Conservation (phyloP, 176 grass and related monocot species). For the Coix lacrymajobi region DNA sequence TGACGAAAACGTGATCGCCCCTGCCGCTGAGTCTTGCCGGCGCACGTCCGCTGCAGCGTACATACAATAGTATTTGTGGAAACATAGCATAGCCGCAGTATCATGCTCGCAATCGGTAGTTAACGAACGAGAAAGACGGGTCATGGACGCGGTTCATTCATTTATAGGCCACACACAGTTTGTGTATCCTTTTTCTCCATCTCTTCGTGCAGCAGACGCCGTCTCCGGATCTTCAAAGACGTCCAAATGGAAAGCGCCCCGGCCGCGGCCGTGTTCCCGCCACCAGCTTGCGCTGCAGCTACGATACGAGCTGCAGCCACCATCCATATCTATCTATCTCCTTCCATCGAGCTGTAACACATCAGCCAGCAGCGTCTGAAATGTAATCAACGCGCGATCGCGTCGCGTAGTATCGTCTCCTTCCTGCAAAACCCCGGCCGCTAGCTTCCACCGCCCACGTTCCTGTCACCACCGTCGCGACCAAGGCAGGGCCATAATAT, state of each 20-base stretch:
- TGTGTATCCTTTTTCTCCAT: not conserved
- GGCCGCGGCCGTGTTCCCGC: not conserved
- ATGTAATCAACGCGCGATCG: not conserved
- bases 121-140: not conserved
- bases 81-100: not conserved
- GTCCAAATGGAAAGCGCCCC: conserved; percentile 28
- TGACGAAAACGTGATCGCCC: not conserved
- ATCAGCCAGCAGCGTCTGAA: not conserved
- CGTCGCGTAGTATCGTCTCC: not conserved
- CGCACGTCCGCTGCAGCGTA: conserved; percentile 9
- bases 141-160: not conserved
- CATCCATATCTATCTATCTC: not conserved
- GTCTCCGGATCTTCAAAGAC: not conserved
- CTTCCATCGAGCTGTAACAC: not conserved
- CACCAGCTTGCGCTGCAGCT: not conserved
- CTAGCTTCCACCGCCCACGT: conserved; percentile 1
- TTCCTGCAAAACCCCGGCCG: not conserved
- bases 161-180: no score
- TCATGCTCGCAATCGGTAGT: not conserved
- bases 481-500: not conserved
- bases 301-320: not conserved
- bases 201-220: not conserved
- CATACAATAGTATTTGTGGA: no score
- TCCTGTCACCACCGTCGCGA: not conserved
- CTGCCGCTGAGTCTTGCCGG: not conserved